Evolutionary conservation across 305 asterid species (phyloP), one percentile per base, ranked within the genome.

Genomic region (Euphrasia arctica): DNA sequence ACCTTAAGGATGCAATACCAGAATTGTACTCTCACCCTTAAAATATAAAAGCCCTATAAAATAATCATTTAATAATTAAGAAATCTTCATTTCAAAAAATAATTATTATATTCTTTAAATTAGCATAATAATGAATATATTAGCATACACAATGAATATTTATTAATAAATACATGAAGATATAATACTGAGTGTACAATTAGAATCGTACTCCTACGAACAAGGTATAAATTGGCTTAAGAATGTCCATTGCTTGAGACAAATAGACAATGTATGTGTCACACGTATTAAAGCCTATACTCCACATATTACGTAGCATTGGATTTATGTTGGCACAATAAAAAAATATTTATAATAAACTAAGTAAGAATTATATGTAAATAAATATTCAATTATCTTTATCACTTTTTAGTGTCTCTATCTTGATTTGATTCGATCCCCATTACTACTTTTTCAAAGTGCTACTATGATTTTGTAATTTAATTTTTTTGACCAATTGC

Each of bases 341-440:
- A 25, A 9, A 72, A 56, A 72, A 60, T 18, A 18, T 18, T 18
- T 18, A 58, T 47, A n/a, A 41, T 72, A 4, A 64, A 34, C 13
- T 34, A 71, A 7, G 18, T 18, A 18, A 18, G 22, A 51, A 14
- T 51, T 51, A 51, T 5, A 22, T 9, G 5, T 54, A 36, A 11
- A 42, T 69, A 2, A 3, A 48, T 36, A 18, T 18, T 18, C 28
- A 59, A 67, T 73, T 42, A 64, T 45, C 48, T 60, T 11, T 39
- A 57, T 32, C 22, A 29, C 39, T 64, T 59, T 50, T 52, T 50
- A 39, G 45, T 42, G 25, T 75, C 62, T 42, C 57, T 22, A 15
- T 57, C 42, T 68, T 57, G 69, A 75, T 75, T 69, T 69, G 72
- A 66, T 76, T 69, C 52, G 56, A 60, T 54, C 15, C 64, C 67